A percentile compares a stretch with the other conserved stretches of the same genome.
These are phyloP conservation scores for Syzygium aromaticum DNA, from an alignment of 345 rosid species.

Conservation along the genomic window DNA sequence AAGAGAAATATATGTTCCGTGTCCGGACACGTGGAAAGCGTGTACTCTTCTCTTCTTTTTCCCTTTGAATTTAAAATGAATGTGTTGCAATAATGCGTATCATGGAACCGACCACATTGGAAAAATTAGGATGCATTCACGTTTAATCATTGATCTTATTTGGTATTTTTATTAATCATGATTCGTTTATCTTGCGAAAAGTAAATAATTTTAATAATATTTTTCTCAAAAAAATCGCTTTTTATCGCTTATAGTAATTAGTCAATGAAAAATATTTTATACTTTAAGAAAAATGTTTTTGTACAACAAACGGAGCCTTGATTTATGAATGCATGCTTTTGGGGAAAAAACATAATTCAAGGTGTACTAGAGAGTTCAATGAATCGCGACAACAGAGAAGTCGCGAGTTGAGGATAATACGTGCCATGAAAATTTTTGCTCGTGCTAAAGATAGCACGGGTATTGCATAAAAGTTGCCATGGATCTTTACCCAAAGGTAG, in stretches of 20 bases:
- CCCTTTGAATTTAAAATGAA: background rate
- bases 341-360: background rate
- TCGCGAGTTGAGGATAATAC: too few species aligned
- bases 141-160: background rate
- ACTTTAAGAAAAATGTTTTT: too few species aligned
- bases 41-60: background rate
- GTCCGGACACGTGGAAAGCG: background rate
- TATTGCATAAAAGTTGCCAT: fast-evolving
- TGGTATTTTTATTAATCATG: too few species aligned
- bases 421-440: background rate
- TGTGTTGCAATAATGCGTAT: fast-evolving
- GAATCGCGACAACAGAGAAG: background rate
- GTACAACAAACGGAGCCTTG: too few species aligned
- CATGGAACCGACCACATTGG: background rate
- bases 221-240: too few species aligned
- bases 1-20: background rate
- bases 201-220: too few species aligned
- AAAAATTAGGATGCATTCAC: background rate
- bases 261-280: too few species aligned
- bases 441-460: background rate
- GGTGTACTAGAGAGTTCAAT: too few species aligned
- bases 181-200: too few species aligned
- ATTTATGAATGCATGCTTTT: background rate
- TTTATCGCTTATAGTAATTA: too few species aligned
- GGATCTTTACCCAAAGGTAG: fast-evolving